Conservation (phyloP, 1,284 basidiomycete genomes). For the Leccinum fallax region DNA sequence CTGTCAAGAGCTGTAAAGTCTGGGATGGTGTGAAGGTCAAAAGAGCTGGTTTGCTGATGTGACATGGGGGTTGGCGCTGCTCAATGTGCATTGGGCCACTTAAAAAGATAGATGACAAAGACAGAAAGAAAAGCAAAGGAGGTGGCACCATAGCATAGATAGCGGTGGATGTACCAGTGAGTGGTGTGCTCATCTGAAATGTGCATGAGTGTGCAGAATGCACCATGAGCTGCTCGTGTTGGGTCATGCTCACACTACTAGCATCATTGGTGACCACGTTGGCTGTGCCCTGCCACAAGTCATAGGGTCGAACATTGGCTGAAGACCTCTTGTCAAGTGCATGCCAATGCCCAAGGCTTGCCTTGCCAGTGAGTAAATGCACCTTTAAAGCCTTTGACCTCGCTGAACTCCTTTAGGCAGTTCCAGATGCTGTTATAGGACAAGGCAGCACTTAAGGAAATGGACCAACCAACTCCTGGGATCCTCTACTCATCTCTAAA, state of each 20-base stretch:
- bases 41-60: too few species aligned
- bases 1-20: too few species aligned
- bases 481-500: background rate
- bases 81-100: background rate
- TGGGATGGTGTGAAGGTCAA: too few species aligned
- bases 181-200: background rate
- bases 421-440: background rate
- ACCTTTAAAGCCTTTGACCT: background rate
- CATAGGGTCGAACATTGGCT: background rate
- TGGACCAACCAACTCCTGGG: background rate
- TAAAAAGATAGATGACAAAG: background rate
- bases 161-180: too few species aligned
- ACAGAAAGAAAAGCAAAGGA: background rate
- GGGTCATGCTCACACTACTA: background rate
- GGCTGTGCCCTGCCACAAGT: background rate
- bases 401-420: background rate
- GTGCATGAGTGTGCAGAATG: background rate
- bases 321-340: background rate
- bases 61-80: background rate
- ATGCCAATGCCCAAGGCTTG: background rate
- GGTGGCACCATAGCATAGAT: background rate
- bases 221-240: background rate
- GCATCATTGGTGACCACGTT: background rate
- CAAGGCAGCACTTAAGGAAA: background rate
- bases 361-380: background rate